phyloP scores from a whole-genome alignment of 768 basidiomycete genomes.

The Boletus barrowsii region DNA sequence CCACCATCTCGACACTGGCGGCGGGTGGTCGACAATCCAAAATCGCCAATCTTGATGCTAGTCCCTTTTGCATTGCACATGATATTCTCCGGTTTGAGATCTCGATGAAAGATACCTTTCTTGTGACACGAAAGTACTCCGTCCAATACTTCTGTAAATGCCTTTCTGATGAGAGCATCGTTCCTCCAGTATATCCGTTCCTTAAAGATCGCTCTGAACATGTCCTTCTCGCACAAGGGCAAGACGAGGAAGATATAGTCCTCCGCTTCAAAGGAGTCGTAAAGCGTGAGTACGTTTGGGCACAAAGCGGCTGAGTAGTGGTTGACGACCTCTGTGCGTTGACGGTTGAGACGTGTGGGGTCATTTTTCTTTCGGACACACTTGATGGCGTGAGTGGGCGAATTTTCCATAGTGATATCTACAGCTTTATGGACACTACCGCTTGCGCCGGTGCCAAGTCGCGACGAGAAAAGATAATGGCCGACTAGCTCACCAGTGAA shows the following conservation, averaged over 20 bases:
- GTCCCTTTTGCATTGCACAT: slow-evolving; percentile 55
- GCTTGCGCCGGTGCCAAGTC: slow-evolving; percentile 71
- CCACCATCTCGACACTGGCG: slow-evolving; percentile 47
- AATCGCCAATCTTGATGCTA: slow-evolving; percentile 66
- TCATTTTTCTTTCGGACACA: slow-evolving; percentile 56
- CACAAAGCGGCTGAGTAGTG: slow-evolving; percentile 44
- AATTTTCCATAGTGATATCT: slow-evolving; percentile 41
- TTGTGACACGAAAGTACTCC: slow-evolving; percentile 73
- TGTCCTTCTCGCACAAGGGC: slow-evolving; percentile 59
- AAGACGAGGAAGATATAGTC: slow-evolving; percentile 65
- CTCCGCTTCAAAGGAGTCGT: slow-evolving; percentile 56
- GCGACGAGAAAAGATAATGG: slow-evolving; percentile 57
- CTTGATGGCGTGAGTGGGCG: slow-evolving; percentile 65
- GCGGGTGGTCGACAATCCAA: slow-evolving; percentile 61
- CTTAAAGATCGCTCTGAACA: slow-evolving; percentile 57
- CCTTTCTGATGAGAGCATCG: slow-evolving; percentile 56
- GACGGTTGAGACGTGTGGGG: slow-evolving; percentile 53
- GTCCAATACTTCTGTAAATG: slow-evolving; percentile 75
- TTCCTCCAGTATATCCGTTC: slow-evolving; percentile 51
- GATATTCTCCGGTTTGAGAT: slow-evolving; percentile 85
- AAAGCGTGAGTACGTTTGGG: slow-evolving; percentile 64
- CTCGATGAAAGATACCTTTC: slow-evolving; percentile 73
- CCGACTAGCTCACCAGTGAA: slow-evolving; percentile 53
- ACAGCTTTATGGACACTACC: slow-evolving; percentile 76
- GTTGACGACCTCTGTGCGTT: slow-evolving; percentile 62